Percentiles rank a stretch among this genome's conserved stretches.
These are phyloP conservation scores for Stachybotrys echinatus DNA, from an alignment of 2,329 filamentous ascomycete species.

Conservation along the genomic window DNA sequence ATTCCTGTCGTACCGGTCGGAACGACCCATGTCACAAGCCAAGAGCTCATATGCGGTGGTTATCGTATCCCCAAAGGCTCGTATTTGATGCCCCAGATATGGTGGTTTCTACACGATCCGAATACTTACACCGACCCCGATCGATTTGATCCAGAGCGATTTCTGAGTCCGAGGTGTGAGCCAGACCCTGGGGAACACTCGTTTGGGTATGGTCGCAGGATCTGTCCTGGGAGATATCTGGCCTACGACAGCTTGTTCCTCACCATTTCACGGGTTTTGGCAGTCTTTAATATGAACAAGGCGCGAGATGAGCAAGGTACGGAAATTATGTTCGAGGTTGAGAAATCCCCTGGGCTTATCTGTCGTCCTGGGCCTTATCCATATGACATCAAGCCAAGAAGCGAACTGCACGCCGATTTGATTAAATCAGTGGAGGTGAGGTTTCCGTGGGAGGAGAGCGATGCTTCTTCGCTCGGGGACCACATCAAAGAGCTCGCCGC, in stretches of 20 bases:
- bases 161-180: slow-evolving; percentile 19
- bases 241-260: slow-evolving; percentile 26
- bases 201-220: slow-evolving; percentile 30
- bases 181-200: slow-evolving; percentile 21
- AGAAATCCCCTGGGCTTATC: slow-evolving; percentile 3
- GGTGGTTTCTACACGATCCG: slow-evolving; percentile 49
- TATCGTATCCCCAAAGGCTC: slow-evolving; percentile 22
- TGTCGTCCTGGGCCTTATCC: slow-evolving; percentile 1
- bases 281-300: slow-evolving; percentile 35
- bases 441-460: background rate
- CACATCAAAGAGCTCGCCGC: no score
- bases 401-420: slow-evolving; percentile 6
- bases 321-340: slow-evolving; percentile 18
- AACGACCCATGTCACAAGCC: slow-evolving; percentile 31
- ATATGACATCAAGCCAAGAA: slow-evolving; percentile 10
- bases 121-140: slow-evolving; percentile 50
- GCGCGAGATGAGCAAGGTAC: slow-evolving; percentile 24
- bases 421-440: background rate
- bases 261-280: slow-evolving; percentile 30
- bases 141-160: slow-evolving; percentile 26
- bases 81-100: slow-evolving; percentile 14
- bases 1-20: slow-evolving; percentile 25
- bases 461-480: background rate
- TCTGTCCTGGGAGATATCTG: slow-evolving; percentile 27
- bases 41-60: slow-evolving; percentile 17